Conservation (phyloP, 2,329 filamentous ascomycete genomes). For the Sporothrix schenckii region DNA sequence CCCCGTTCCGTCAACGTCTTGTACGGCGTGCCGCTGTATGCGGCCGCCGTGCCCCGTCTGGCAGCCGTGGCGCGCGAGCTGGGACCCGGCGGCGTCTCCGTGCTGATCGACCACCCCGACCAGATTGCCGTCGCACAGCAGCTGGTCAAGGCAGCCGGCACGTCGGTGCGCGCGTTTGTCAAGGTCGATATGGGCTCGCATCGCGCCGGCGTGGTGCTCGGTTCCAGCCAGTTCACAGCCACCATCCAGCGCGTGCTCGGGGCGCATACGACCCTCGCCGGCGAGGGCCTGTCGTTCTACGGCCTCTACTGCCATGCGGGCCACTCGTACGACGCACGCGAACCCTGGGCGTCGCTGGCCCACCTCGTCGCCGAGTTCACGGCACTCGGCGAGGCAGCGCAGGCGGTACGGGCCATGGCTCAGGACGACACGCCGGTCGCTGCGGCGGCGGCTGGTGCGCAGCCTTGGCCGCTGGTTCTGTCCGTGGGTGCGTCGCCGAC, state of each 20-base stretch:
- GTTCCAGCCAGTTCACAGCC: conserved; percentile 50
- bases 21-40: conserved; percentile 71
- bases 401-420: conserved; percentile 27
- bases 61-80: conserved; percentile 58
- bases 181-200: conserved; percentile 76
- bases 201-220: conserved; percentile 66
- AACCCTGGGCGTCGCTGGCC: conserved; percentile 58
- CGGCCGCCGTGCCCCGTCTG: conserved; percentile 63
- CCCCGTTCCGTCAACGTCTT: conserved; percentile 65
- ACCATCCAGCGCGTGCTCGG: conserved; percentile 54
- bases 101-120: conserved; percentile 70
- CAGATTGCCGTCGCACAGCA: conserved; percentile 55
- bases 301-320: conserved; percentile 77
- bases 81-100: conserved; percentile 58
- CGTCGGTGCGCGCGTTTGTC: conserved; percentile 61
- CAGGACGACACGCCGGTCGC: not conserved
- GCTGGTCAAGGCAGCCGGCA: conserved; percentile 34
- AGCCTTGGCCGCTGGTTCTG: conserved; percentile 51
- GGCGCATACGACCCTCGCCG: conserved; percentile 35
- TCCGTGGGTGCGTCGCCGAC: conserved; percentile 80
- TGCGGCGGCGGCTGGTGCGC: not conserved
- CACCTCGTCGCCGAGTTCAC: conserved; percentile 64
- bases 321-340: conserved; percentile 66
- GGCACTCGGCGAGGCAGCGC: conserved; percentile 53
- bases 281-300: conserved; percentile 50